phyloP scores from a whole-genome alignment of 2,329 filamentous ascomycete species.

The Clonostachys byssicola region DNA sequence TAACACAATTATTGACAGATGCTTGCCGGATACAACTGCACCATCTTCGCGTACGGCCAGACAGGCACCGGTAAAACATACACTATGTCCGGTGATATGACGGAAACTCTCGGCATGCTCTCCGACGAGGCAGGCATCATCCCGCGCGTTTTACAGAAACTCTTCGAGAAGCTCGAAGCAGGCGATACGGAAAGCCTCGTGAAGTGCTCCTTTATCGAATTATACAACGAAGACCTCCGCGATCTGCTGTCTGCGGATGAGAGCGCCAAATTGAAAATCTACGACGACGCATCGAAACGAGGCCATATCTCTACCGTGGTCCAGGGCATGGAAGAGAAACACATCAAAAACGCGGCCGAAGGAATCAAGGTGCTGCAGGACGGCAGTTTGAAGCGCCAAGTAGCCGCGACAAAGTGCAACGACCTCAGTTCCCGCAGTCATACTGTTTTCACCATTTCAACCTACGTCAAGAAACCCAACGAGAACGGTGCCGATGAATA shows the following conservation, averaged over 20 bases:
- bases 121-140: slow-evolving; percentile 95
- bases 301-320: slow-evolving; percentile 84
- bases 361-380: slow-evolving; percentile 86
- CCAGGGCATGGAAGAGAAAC: slow-evolving; percentile 95
- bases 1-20: slow-evolving; percentile 52
- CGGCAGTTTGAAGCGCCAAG: slow-evolving; percentile 90
- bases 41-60: slow-evolving; percentile 97
- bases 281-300: slow-evolving; percentile 82
- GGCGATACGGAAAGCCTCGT: slow-evolving; percentile 82
- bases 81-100: slow-evolving; percentile 98
- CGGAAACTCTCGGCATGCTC: slow-evolving; percentile 75
- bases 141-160: slow-evolving; percentile 79
- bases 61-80: slow-evolving; percentile 98
- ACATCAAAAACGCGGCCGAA: slow-evolving; percentile 79
- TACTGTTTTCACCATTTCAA: slow-evolving; percentile 94
- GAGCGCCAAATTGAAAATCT: slow-evolving; percentile 86
- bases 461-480: slow-evolving; percentile 76
- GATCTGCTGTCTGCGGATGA: slow-evolving; percentile 85
- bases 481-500: slow-evolving; percentile 87
- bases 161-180: slow-evolving; percentile 80
- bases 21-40: slow-evolving; percentile 92
- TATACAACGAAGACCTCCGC: slow-evolving; percentile 96
- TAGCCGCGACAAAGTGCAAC: slow-evolving; percentile 99
- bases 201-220: slow-evolving; percentile 96
- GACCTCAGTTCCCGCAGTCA: slow-evolving; percentile 96